These are phyloP conservation scores for Spizellomyces sp. DNA, from an alignment of 192 early-diverging fungal species.

Conservation along the genomic window DNA sequence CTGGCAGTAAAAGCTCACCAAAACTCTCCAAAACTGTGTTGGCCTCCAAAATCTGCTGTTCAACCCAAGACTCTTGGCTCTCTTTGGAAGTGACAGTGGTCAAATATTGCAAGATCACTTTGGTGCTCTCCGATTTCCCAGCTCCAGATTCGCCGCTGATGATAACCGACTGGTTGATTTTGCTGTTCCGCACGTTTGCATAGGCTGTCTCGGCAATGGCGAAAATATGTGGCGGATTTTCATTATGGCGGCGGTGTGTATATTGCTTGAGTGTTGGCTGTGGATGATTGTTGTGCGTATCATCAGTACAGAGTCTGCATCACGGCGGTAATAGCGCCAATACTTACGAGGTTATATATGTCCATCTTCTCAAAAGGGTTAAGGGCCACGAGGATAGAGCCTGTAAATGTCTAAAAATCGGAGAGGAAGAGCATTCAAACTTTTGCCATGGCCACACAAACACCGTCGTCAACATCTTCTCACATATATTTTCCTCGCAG, in stretches of 20 bases:
- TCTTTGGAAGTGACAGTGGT: constrained; percentile 48
- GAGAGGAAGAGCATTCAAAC: constrained; percentile 6
- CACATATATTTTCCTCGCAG: constrained; percentile 88
- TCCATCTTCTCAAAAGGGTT: constrained; percentile 55
- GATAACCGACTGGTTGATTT: constrained; percentile 56
- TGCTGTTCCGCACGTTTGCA: constrained; percentile 38
- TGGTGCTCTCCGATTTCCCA: constrained; percentile 62
- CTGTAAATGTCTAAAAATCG: constrained; percentile 53
- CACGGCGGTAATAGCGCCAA: neutral
- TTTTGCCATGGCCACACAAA: neutral
- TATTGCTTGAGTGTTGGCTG: constrained; percentile 45
- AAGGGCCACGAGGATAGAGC: constrained; percentile 55
- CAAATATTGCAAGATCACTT: constrained; percentile 58
- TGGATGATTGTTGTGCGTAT: constrained; percentile 5
- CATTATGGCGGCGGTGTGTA: constrained; percentile 28
- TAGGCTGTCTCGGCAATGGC: constrained; percentile 57
- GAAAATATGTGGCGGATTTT: constrained; percentile 60
- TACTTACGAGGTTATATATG: constrained; percentile 44
- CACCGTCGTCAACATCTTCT: constrained; percentile 19
- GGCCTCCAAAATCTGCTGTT: constrained; percentile 62
- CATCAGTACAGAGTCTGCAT: neutral
- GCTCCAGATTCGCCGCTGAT: constrained; percentile 62
- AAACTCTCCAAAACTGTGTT: constrained; percentile 62
- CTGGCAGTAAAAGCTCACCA: constrained; percentile 35
- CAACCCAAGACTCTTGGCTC: constrained; percentile 54